Base-by-base conservation (phyloP, 305 asterid genomes). In the Ilex paraguariensis region DNA sequence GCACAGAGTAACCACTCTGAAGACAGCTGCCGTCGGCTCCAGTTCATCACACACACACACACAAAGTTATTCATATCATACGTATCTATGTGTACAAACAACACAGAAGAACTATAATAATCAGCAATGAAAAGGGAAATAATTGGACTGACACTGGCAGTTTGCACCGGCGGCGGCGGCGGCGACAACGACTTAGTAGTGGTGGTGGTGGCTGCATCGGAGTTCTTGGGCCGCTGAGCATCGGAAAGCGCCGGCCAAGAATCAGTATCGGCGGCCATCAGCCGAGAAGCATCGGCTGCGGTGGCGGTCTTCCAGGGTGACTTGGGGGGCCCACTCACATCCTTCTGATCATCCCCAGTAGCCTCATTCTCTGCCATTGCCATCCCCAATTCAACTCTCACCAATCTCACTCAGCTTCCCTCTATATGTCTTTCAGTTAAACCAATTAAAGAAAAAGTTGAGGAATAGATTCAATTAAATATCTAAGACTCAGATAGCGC, bases 161-260 rank as follows among this genome's bases (percentile, higher is more conserved):
- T 21, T 21, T 21, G 28, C 28, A 21, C 28, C 28, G 28, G 28
- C 28, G 68, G 39, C 54, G 59, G 69, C 30, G 59, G 78, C 31
- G 59, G 78, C 31, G 72, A 78, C 56, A 75, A 66, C 50, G 85
- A 75, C 71, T 73, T 66, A 44, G 67, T 15, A 7, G 83, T 51
- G 65, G 59, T 58, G 30, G 73, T 71, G 64, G 68, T 80, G 17
- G 53, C 40, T 16, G 31, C 76, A 64, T 66, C 75, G 60, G 57
- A 65, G 79, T 81, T 85, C 5, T 61, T 70, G 51, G 77, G 78
- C 75, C 81, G 91, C 59, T 82, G 84, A 40, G 87, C 83, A 70
- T 82, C 93, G 56, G 88, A 69, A 15, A 87, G 93, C 63, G 93
- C 84, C 3, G 97, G 95, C 96, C 96, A 90, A 1, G 83, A 79